Conservation (phyloP, 768 basidiomycete species). For the Suillus decipiens region DNA sequence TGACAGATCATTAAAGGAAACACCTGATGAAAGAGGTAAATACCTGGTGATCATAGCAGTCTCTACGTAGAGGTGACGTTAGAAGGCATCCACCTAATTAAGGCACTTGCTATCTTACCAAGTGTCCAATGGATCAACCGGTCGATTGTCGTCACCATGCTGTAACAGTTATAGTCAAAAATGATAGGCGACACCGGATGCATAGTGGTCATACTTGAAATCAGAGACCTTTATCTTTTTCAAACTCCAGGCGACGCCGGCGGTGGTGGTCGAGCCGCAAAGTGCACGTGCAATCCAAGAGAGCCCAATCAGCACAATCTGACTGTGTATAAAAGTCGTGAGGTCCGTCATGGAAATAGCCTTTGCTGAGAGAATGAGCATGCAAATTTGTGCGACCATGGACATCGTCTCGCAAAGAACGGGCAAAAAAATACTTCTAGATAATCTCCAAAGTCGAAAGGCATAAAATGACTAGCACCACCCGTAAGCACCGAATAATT, state of each 20-base stretch:
- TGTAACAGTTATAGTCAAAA: not conserved
- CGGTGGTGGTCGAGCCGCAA: constrained; percentile 5
- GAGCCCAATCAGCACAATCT: not conserved
- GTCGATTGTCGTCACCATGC: not conserved
- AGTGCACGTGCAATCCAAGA: not conserved
- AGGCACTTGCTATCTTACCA: not conserved
- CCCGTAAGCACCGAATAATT: not conserved
- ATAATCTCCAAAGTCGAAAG: constrained; percentile 10
- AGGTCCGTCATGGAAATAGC: constrained; percentile 4
- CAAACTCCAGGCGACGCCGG: not conserved
- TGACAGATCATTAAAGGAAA: not conserved
- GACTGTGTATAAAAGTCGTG: not conserved
- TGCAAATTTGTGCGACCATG: not conserved
- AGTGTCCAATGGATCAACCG: not conserved
- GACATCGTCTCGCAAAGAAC: constrained; percentile 1
- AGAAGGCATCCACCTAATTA: not conserved
- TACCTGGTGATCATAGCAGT: constrained; percentile 1
- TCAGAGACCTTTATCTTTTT: no score
- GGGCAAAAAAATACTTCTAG: not conserved
- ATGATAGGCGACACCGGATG: not conserved
- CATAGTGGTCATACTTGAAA: not conserved
- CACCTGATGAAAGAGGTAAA: not conserved
- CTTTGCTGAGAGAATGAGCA: not conserved
- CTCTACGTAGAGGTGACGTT: not conserved
- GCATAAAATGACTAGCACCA: constrained; percentile 6